Percentiles rank a stretch among this genome's conserved stretches.
phyloP scores from a whole-genome alignment of 1,284 basidiomycete species.

The Polyporus tsugae region DNA sequence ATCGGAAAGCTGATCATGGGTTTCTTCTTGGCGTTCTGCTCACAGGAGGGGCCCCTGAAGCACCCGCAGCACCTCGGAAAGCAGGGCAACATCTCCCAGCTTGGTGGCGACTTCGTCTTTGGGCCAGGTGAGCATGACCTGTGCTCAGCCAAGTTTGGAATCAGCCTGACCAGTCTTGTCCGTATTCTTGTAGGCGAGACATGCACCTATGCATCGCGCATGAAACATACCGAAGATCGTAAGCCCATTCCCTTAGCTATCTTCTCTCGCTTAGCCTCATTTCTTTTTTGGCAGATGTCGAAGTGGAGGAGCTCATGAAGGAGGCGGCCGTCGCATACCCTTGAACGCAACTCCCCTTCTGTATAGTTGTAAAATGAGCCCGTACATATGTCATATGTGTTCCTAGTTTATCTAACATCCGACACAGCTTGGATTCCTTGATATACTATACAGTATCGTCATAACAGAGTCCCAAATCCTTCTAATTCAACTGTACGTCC shows the following conservation, averaged over 20 bases:
- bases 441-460: not conserved
- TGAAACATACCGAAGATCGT: slow-evolving; percentile 73
- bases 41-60: slow-evolving; percentile 53
- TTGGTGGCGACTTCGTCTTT: slow-evolving; percentile 70
- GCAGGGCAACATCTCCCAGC: slow-evolving; percentile 64
- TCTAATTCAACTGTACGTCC: slow-evolving; percentile 48
- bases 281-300: slow-evolving; percentile 46
- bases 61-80: slow-evolving; percentile 59
- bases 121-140: slow-evolving; percentile 52
- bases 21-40: not conserved
- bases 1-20: not conserved
- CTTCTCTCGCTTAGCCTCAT: not conserved
- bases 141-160: not conserved
- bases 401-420: not conserved
- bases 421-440: not conserved
- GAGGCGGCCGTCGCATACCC: slow-evolving; percentile 39
- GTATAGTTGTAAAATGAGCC: not conserved
- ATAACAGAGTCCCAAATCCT: not conserved
- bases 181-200: slow-evolving; percentile 34
- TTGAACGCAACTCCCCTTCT: slow-evolving; percentile 3
- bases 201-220: slow-evolving; percentile 60
- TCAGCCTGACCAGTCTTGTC: not conserved
- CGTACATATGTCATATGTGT: not conserved
- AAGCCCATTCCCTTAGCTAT: slow-evolving; percentile 35
- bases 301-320: slow-evolving; percentile 53